These are phyloP conservation scores for Lumnitzera racemosa DNA, from an alignment of 345 rosid species.

Conservation along the genomic window DNA sequence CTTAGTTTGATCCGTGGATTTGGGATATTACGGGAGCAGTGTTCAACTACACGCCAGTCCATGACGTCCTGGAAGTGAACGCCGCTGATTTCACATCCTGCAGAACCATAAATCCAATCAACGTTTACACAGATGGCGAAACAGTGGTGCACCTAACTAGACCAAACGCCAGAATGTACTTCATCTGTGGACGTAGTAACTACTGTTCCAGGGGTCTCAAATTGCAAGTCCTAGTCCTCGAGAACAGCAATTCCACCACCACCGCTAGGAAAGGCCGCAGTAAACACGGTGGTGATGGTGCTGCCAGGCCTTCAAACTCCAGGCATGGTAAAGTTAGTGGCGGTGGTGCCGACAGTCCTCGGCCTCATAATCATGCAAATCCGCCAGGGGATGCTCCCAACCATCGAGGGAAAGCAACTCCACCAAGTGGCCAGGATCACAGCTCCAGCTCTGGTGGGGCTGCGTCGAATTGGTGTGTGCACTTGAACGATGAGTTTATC, in stretches of 20 bases:
- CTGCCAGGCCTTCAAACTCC: too few species aligned
- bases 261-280: not conserved
- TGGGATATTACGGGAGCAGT: slow-evolving; percentile 3
- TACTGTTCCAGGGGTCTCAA: slow-evolving; percentile 18
- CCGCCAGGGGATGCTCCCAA: too few species aligned
- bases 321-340: too few species aligned
- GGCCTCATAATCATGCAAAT: too few species aligned
- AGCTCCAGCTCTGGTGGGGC: too few species aligned
- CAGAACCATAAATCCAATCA: slow-evolving; percentile 4
- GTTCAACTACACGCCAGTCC: slow-evolving; percentile 9
- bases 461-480: too few species aligned
- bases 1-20: too few species aligned
- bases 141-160: slow-evolving; percentile 4
- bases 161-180: slow-evolving; percentile 7
- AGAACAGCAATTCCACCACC: not conserved
- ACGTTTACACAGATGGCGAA: not conserved
- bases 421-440: too few species aligned
- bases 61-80: slow-evolving; percentile 12
- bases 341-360: too few species aligned
- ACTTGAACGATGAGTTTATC: too few species aligned
- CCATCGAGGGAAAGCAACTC: too few species aligned
- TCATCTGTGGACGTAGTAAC: slow-evolving; percentile 9
- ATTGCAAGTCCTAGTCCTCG: slow-evolving; percentile 9
- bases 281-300: too few species aligned
- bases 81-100: slow-evolving; percentile 5